phyloP scores from a whole-genome alignment of 1,284 basidiomycete genomes.

The Puccinia horiana region DNA sequence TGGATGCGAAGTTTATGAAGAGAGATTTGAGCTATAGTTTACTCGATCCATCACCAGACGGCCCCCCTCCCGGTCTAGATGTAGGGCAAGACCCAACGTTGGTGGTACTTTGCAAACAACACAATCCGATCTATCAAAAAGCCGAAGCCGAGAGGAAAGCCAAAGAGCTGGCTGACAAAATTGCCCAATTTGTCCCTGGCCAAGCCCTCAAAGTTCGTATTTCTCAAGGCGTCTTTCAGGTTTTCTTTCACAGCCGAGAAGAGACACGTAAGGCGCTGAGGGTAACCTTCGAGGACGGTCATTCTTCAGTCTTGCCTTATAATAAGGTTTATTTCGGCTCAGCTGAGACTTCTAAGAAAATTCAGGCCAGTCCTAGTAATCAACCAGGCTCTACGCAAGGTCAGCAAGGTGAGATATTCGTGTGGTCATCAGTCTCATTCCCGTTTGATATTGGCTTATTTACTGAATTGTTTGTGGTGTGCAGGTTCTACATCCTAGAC shows the following conservation, averaged over 20 bases:
- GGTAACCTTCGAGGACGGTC: slow-evolving; percentile 37
- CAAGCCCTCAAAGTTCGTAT: slow-evolving; percentile 32
- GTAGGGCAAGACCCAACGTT: neutral
- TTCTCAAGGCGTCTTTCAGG: slow-evolving; percentile 25
- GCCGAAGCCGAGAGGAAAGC: slow-evolving; percentile 34
- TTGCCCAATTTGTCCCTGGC: slow-evolving; percentile 1
- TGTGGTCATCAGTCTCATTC: neutral
- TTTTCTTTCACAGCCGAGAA: slow-evolving; percentile 37
- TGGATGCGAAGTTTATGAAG: slow-evolving; percentile 35
- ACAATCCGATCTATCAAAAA: slow-evolving; percentile 33
- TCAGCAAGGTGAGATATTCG: neutral
- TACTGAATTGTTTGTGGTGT: neutral
- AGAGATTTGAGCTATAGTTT: slow-evolving; percentile 24
- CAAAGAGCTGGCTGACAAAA: slow-evolving; percentile 24
- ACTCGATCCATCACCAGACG: slow-evolving; percentile 27
- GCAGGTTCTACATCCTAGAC: neutral
- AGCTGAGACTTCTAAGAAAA: slow-evolving; percentile 8
- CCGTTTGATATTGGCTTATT: neutral
- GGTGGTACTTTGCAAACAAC: slow-evolving; percentile 43
- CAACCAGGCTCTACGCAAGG: neutral
- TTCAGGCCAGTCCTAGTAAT: neutral
- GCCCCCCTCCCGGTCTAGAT: slow-evolving; percentile 13
- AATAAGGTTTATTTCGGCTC: slow-evolving; percentile 25
- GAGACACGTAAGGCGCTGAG: slow-evolving; percentile 3
- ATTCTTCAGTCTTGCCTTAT: slow-evolving; percentile 34